Conservation (phyloP, 2,329 filamentous ascomycete genomes). For the Colletotrichum musae region DNA sequence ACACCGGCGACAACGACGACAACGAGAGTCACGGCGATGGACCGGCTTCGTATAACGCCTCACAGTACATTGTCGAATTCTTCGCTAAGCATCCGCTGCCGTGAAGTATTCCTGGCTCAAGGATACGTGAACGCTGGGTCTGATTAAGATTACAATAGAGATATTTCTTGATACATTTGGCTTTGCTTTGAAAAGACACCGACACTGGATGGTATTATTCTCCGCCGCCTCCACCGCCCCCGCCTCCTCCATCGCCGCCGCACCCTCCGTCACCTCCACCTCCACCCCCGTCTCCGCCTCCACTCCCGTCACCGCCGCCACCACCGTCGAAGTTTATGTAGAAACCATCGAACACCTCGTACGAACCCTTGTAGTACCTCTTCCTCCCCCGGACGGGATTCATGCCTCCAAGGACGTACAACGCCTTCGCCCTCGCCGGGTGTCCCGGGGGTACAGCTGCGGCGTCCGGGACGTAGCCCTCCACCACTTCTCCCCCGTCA, state of each 20-base stretch:
- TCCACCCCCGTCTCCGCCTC: constrained; percentile 14
- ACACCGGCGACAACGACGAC: constrained; percentile 37
- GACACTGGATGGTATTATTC: neutral
- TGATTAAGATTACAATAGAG: neutral
- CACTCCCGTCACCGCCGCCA: constrained; percentile 8
- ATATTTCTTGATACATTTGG: neutral
- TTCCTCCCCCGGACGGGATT: constrained; percentile 23
- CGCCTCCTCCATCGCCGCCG: constrained; percentile 20
- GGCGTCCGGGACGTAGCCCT: constrained; percentile 27
- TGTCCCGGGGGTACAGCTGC: constrained; percentile 22
- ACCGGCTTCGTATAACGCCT: constrained; percentile 42
- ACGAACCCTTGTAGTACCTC: constrained; percentile 1
- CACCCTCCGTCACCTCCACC: constrained; percentile 29
- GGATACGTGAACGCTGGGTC: neutral
- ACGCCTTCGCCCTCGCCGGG: constrained; percentile 12
- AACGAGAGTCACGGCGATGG: constrained; percentile 38
- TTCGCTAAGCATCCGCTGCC: constrained; percentile 25
- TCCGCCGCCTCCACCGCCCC: constrained; percentile 7
- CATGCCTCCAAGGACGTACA: constrained; percentile 14
- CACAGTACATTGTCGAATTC: constrained; percentile 41
- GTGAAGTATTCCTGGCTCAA: neutral
- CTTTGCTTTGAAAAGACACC: neutral
- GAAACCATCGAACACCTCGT: constrained; percentile 19
- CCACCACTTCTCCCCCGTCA: constrained; percentile 2
- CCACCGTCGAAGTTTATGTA: constrained; percentile 24